Base-by-base conservation (phyloP, 441 rosid genomes). In the Euphorbia corollata region DNA sequence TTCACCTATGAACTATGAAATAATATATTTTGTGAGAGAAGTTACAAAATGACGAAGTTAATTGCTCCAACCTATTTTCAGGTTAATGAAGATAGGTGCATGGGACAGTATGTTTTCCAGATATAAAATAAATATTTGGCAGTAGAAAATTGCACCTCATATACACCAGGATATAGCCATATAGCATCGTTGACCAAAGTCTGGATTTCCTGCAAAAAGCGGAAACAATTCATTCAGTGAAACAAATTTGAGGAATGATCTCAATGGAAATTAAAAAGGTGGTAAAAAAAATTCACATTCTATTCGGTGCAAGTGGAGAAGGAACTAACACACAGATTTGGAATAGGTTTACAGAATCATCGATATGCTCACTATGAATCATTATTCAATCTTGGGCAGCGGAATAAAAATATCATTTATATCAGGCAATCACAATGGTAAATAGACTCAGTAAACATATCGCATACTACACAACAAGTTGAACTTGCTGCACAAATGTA, bases 161-260 rank as follows among this genome's bases (percentile, higher is more conserved):
- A 90, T 18, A 63, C 75, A 71, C 97, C 97, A 1, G 98, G 96
- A 83, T 92, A 92, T 20, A 92, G 90, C 97, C 97, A 90, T 24
- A 92, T 24, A 92, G 80, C 76, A 81, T 71, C 16, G 86, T 80
- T 27, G 93, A 85, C 97, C 96, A 88, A 61, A 71, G 57, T 69
- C 74, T 79, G 68, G 81, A 74, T 77, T 77, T 81, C 83, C 96
- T 90, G 90, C 62, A 27, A 3, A 12, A 54, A 56, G 62, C 64
- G 72, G 47, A 71, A 27, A 57, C 34, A 55, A 53, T 41, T 32
- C 62, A 32, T 39, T 47, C 48, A 48, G 50, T 13, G 7, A 43
- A 51, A 23, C n/a, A 63, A 32, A 7, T 3, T 20, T 15, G 69
- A 54, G 13, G 24, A 12, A 30, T 18, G 11, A 69, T 23, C 10